Evolutionary conservation across 2,329 filamentous ascomycete species (phyloP), one percentile per base, ranked within the genome.

Genomic region (Aspergillus ruber): DNA sequence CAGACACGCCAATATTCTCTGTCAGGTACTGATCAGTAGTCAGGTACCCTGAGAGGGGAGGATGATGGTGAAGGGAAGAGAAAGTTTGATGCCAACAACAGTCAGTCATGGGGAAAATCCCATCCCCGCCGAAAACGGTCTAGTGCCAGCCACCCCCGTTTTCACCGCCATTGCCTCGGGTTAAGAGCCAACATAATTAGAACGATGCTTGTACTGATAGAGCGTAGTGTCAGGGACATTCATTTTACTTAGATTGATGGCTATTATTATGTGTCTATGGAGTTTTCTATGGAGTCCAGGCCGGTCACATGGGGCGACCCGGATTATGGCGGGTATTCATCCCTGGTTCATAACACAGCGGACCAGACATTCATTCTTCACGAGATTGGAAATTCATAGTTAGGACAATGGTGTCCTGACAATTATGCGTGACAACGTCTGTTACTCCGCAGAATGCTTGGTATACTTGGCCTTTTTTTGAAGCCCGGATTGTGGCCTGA

Each of bases 101-200:
- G 12, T 47, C 44, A n/a, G 12, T 47, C 49, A 38, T 44, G 47
- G 12, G 13, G 39, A 49, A 57, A 58, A 61, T 58, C 13, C 15
- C 56, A 62, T 59, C 50, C 53, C 51, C 43, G 39, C 61, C 57
- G 45, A 51, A 61, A 55, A 27, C 50, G 57, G 61, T 49, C 56
- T 63, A 63, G 60, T 53, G 49, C 45, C 42, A 45, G 33, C 23
- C n/a, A n/a, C 33, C 21, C 8, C 23, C 33, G 9, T 27, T n/a
- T 42, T 42, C 40, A 42, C 40, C 40, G 40, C 40, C 10, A 42
- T 27, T 42, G 40, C 40, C 40, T 15, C 12, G 9, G 25, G 17
- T 23, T n/a, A 36, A 29, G 25, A 29, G 33, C 8, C 13, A n/a
- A 35, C 15, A 35, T 35, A 35, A n/a, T 17, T 35, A 35, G 33